Conservation (phyloP, 2,329 filamentous ascomycete species). For the Ophiocordyceps sinensis region DNA sequence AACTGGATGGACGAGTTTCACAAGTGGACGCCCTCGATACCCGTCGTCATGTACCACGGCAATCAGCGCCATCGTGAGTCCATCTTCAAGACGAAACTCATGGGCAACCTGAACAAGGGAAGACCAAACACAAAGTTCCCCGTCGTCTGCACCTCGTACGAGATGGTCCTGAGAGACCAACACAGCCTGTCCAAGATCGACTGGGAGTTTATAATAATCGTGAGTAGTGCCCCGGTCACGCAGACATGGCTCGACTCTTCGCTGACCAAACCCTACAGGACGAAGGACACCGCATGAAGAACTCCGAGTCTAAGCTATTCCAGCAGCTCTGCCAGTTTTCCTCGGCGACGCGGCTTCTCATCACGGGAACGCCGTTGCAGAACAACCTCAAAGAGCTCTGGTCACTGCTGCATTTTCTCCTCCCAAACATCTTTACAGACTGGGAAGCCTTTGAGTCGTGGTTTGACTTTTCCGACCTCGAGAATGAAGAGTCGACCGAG, state of each 20-base stretch:
- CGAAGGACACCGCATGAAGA: conserved; percentile 94
- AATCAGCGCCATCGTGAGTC: conserved; percentile 61
- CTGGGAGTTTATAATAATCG: conserved; percentile 96
- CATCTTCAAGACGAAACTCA: conserved; percentile 60
- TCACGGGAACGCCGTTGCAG: conserved; percentile 88
- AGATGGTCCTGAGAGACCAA: conserved; percentile 86
- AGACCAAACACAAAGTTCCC: conserved; percentile 57
- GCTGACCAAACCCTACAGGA: conserved; percentile 36
- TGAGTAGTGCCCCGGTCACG: conserved; percentile 21
- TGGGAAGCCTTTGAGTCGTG: conserved; percentile 86
- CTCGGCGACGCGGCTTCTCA: conserved; percentile 79
- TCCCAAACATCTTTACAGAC: conserved; percentile 86
- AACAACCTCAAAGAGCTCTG: conserved; percentile 93
- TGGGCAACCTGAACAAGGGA: conserved; percentile 49
- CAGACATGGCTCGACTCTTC: rapidly evolving
- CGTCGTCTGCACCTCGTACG: conserved; percentile 87
- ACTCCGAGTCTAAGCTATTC: conserved; percentile 84
- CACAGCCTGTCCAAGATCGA: conserved; percentile 69
- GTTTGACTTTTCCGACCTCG: conserved; percentile 92
- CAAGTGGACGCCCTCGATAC: conserved; percentile 79
- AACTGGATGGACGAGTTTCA: conserved; percentile 95
- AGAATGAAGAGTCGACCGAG: conserved; percentile 67
- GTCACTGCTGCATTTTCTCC: conserved; percentile 85
- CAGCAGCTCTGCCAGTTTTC: conserved; percentile 77
- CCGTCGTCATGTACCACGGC: conserved; percentile 84